Conservation (phyloP, 176 grass and related monocot species). For the Panicum miliaceum region DNA sequence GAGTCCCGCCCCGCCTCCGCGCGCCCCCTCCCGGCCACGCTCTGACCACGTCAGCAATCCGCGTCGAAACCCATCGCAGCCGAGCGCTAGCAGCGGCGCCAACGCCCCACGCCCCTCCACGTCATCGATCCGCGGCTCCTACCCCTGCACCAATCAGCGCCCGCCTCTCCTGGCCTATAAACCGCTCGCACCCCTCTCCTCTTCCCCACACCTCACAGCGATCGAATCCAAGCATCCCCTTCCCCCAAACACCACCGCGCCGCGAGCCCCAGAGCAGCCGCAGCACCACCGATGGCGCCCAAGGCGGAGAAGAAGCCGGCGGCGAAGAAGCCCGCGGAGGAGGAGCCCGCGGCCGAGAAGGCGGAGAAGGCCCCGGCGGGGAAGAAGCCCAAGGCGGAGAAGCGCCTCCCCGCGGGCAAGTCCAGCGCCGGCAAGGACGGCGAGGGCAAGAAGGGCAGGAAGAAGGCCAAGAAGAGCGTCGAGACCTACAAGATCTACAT, state of each 20-base stretch:
- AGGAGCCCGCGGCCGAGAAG: constrained; percentile 10
- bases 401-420: constrained; percentile 19
- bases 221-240: background rate
- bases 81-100: background rate
- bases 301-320: constrained; percentile 31
- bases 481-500: constrained; percentile 46
- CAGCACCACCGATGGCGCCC: background rate
- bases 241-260: background rate
- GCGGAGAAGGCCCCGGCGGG: constrained; percentile 7
- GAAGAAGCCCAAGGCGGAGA: constrained; percentile 33
- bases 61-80: constrained; percentile 2
- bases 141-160: background rate
- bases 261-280: background rate
- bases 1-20: too few species aligned
- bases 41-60: background rate
- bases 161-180: background rate
- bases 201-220: background rate
- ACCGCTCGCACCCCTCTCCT: background rate
- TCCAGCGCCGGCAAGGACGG: constrained; percentile 7
- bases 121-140: background rate
- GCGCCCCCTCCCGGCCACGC: too few species aligned
- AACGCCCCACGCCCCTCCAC: background rate
- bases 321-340: constrained; percentile 2
- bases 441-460: constrained; percentile 39
- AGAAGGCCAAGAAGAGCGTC: constrained; percentile 43